Base-by-base conservation (phyloP, 1,139 yeast genomes). In the Taphrina flavorubra region DNA sequence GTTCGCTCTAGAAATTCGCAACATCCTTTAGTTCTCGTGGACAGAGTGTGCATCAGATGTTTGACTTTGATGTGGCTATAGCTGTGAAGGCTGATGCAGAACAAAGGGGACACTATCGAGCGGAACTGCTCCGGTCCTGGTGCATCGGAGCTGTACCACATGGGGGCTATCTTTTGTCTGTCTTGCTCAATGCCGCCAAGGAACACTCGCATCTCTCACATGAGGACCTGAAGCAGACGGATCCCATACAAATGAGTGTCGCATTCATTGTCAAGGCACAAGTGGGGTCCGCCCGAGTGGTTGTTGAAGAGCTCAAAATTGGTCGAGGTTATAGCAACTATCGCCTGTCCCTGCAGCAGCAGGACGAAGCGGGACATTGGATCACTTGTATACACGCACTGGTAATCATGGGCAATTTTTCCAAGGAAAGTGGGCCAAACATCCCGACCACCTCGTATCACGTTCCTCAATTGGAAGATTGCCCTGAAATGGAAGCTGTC, bases 121-220 rank as follows among this genome's bases (percentile, higher is more conserved):
- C 58, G 14, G 34, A 57, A 16, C 44, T 65, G n/a, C 46, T 40
- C 36, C 13, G 16, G 37, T 25, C 39, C 11, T 65, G 63, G 63
- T 57, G 63, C 44, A 65, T 65, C 42, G 68, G 68, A 51, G 58
- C 49, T 14, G 68, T 58, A 7, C 68, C 68, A 11, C 68, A 57
- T 51, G 68, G 68, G 8, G 68, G 68, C 11, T 65, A 65, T 16
- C 63, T 65, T 1, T 37, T 65, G n/a, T 59, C 68, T 14, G 57
- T 65, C 40, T 46, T 65, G 10, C 63, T 65, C 55, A 65, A 65
- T 31, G 68, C 68, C 16, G 51, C 47, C 20, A 39, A 57, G 42
- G 18, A 18, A 25, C 68, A 65, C 39, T 63, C 67, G 16, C 31
- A 34, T 10, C 34, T 31, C 34, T 10, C 10, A 36, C 67, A 63